Base-by-base conservation (phyloP, 352 stramenopile species). In the Phytophthora rubi region DNA sequence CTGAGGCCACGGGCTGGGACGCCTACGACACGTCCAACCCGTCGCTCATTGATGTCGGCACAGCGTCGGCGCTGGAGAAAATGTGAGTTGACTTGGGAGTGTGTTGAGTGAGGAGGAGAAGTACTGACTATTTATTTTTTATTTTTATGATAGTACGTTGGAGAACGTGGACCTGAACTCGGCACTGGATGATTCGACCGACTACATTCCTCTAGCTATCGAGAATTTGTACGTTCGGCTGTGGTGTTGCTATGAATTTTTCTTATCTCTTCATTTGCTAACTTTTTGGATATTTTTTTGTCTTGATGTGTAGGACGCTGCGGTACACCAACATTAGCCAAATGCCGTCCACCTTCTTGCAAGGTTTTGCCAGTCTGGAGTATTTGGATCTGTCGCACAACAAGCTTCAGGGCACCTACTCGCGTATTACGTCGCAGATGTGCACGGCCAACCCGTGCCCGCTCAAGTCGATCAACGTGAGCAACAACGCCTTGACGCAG, bases 381-480 rank as follows among this genome's bases (percentile, higher is more conserved):
- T 76, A 77, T 16, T 52, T 86, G 74, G 79, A 86, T 51, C 49
- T 86, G 5, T 86, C 79, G n/a, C 45, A 75, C 48, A 86, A 86
- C 64, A 76, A 83, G 15, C 58, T 86, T n/a, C 13, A 74, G 2
- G 76, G 76, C 10, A 71, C 67, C 3, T 86, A 86, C 74, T 80
- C 72, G 42, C 79, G 76, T 13, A 81, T 86, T 55, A 76, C 68
- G n/a, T 64, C 79, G n/a, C 72, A 80, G 61, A 74, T 86, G 60
- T 84, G 79, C 68, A 74, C 76, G 6, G 76, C 76, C 53, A 81
- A 84, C 37, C 76, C 79, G 37, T 86, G 79, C 30, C 79, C 76
- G 2, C 48, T 86, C 21, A 70, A 80, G 64, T 83, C 71, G 26
- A 84, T 86, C 55, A 86, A 86, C 54, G 63, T 86, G 57, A 80